phyloP scores from a whole-genome alignment of 2,329 filamentous ascomycete genomes.

The Diplodia sapinea region DNA sequence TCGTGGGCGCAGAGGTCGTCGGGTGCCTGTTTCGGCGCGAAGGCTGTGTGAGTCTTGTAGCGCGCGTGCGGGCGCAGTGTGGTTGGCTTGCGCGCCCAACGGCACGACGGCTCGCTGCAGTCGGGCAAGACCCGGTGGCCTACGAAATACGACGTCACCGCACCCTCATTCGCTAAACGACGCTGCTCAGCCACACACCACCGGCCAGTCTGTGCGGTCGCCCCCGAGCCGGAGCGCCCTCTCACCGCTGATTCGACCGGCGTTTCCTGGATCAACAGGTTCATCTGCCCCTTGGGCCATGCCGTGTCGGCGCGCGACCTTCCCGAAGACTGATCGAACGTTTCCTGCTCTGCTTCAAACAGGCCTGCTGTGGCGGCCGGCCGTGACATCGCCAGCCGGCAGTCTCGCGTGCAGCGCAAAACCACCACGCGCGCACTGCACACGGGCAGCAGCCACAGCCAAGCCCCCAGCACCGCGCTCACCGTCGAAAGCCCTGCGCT shows the following conservation, averaged over 20 bases:
- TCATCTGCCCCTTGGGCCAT: conserved; percentile 13
- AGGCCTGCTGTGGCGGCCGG: neutral
- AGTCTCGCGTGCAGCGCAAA: conserved; percentile 23
- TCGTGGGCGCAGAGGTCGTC: neutral
- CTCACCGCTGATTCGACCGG: conserved; percentile 29
- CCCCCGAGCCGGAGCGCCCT: conserved; percentile 9
- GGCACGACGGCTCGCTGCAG: conserved; percentile 10
- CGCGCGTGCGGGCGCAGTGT: conserved; percentile 7
- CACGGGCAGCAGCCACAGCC: conserved; percentile 19
- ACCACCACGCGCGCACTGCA: conserved; percentile 23
- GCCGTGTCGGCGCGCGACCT: conserved; percentile 6
- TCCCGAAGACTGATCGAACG: conserved; percentile 9
- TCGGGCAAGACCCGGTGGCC: neutral
- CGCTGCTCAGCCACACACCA: conserved; percentile 13
- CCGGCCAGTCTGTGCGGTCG: neutral
- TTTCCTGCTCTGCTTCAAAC: neutral
- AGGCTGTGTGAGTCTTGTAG: conserved; percentile 12
- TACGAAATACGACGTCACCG: neutral
- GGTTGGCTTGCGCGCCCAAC: conserved; percentile 3
- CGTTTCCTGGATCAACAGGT: conserved; percentile 24
- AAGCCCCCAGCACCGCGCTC: neutral
- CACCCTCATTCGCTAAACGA: neutral
- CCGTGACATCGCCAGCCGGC: neutral
- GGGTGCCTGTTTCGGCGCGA: conserved; percentile 3
- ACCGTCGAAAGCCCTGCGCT: conserved; percentile 14